Conservation (phyloP, 1,284 basidiomycete genomes). For the Porodaedalea pini region DNA sequence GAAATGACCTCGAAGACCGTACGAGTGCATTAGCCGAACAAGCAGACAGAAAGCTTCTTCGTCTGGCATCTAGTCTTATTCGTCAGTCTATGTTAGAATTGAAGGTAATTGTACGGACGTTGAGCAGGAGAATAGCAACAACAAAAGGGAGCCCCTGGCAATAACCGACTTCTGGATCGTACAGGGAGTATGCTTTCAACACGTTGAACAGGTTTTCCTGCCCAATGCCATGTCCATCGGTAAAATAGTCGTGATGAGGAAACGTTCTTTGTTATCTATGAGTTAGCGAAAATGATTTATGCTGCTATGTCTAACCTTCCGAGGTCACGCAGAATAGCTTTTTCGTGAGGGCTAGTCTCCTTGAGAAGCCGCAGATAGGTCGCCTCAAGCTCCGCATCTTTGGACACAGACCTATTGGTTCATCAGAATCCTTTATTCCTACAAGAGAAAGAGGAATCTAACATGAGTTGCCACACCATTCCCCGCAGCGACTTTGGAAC, state of each 20-base stretch:
- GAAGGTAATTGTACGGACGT: conserved; percentile 51
- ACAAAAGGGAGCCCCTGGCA: conserved; percentile 97
- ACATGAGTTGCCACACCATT: conserved; percentile 99
- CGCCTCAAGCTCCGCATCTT: conserved; percentile 84
- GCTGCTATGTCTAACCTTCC: conserved; percentile 53
- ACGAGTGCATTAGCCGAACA: conserved; percentile 96
- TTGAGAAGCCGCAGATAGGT: conserved; percentile 84
- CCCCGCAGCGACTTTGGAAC: conserved; percentile 85
- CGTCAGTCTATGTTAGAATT: conserved; percentile 14
- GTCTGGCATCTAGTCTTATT: conserved; percentile 82
- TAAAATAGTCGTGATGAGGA: conserved; percentile 96
- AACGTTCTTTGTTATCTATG: conserved; percentile 63
- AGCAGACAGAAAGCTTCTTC: conserved; percentile 97
- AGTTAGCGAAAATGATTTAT: conserved; percentile 6
- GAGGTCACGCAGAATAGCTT: conserved; percentile 88
- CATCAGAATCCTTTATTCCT: conserved; percentile 14
- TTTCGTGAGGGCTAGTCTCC: conserved; percentile 85
- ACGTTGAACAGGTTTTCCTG: conserved; percentile 98
- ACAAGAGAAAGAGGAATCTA: conserved; percentile 26
- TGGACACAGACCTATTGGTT: conserved; percentile 73
- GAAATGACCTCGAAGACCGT: conserved; percentile 94
- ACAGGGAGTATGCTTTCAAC: conserved; percentile 94
- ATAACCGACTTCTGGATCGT: conserved; percentile 91
- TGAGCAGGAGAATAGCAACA: conserved; percentile 88
- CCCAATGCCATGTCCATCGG: conserved; percentile 85